Percentiles rank a stretch among this genome's conserved stretches.
Conservation (phyloP, 345 rosid species). For the Lepidium africanum region DNA sequence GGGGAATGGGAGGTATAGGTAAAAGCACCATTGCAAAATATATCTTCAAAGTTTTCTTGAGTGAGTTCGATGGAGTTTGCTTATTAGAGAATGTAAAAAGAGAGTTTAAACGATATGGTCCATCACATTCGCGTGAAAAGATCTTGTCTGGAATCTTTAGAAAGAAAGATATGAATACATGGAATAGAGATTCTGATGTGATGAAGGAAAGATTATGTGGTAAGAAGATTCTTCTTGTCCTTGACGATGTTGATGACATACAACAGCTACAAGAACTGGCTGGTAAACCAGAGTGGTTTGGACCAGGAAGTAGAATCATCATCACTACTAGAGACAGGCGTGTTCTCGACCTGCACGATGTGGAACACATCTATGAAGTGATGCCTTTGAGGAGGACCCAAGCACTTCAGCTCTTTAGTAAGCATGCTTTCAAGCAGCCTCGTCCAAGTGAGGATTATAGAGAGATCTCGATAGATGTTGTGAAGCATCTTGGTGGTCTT, state of each 20-base stretch:
- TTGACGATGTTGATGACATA: slow-evolving; percentile 24
- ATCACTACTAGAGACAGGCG: slow-evolving; percentile 27
- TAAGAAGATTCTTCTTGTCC: slow-evolving; percentile 20
- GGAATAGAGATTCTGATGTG: slow-evolving; percentile 1
- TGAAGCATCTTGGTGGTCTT: slow-evolving; percentile 30
- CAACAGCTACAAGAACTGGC: slow-evolving; percentile 22
- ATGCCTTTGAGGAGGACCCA: slow-evolving; percentile 18
- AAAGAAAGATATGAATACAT: background rate
- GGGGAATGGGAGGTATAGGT: slow-evolving; percentile 51
- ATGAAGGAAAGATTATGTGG: slow-evolving; percentile 15
- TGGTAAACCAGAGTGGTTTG: slow-evolving; percentile 20
- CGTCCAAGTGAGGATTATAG: slow-evolving; percentile 10
- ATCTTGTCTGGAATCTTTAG: slow-evolving; percentile 15
- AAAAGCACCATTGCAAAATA: slow-evolving; percentile 46
- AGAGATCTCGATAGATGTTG: slow-evolving; percentile 13
- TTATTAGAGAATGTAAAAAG: slow-evolving; percentile 38
- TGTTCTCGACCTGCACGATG: slow-evolving; percentile 17
- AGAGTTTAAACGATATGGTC: background rate
- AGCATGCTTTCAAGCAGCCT: slow-evolving; percentile 21
- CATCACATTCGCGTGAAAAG: slow-evolving; percentile 1
- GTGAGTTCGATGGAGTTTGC: slow-evolving; percentile 31
- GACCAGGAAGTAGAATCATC: slow-evolving; percentile 30
- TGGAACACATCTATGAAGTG: slow-evolving; percentile 18
- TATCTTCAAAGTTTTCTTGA: slow-evolving; percentile 21
- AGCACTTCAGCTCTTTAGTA: slow-evolving; percentile 33